Percentiles rank a stretch among this genome's conserved stretches.
These are phyloP conservation scores for Termitomyces sp. DNA, from an alignment of 768 basidiomycete species.

Conservation along the genomic window DNA sequence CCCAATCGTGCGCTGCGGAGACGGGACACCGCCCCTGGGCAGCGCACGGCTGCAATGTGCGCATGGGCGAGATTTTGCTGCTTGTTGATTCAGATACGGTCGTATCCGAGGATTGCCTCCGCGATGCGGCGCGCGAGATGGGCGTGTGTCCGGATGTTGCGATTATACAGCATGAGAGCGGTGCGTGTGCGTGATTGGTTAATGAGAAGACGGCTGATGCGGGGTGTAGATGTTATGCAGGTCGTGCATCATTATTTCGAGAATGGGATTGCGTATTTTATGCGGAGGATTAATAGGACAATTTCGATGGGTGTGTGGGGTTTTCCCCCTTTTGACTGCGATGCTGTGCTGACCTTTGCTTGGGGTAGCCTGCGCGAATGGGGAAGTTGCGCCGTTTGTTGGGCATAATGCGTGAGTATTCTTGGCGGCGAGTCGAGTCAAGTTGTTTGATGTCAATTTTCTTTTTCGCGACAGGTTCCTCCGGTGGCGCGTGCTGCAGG, in stretches of 20 bases:
- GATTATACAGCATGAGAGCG: conserved; percentile 84
- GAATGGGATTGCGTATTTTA: conserved; percentile 83
- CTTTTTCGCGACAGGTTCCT: conserved; percentile 40
- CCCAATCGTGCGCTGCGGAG: conserved; percentile 53
- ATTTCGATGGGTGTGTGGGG: conserved; percentile 63
- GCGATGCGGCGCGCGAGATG: conserved; percentile 84
- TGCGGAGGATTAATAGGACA: conserved; percentile 68
- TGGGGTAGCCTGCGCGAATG: conserved; percentile 62
- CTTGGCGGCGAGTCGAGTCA: too few relatives aligned
- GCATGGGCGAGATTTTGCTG: conserved; percentile 74
- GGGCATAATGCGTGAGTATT: conserved; percentile 63
- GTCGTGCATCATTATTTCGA: conserved; percentile 87
- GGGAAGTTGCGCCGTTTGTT: conserved; percentile 78
- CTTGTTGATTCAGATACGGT: conserved; percentile 76
- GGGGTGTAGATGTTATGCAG: conserved; percentile 68
- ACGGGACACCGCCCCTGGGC: conserved; percentile 54
- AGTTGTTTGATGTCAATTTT: too few relatives aligned
- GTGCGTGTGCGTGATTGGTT: conserved; percentile 19
- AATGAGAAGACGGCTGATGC: neutral
- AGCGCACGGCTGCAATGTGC: conserved; percentile 59
- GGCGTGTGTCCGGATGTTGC: conserved; percentile 66
- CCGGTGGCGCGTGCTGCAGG: conserved; percentile 82
- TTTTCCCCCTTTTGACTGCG: too few relatives aligned
- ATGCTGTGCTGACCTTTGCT: too few relatives aligned
- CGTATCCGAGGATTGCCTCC: conserved; percentile 78